Evolutionary conservation across 73 alveolate species (phyloP).

Genomic region (Uronychia binucleata): DNA sequence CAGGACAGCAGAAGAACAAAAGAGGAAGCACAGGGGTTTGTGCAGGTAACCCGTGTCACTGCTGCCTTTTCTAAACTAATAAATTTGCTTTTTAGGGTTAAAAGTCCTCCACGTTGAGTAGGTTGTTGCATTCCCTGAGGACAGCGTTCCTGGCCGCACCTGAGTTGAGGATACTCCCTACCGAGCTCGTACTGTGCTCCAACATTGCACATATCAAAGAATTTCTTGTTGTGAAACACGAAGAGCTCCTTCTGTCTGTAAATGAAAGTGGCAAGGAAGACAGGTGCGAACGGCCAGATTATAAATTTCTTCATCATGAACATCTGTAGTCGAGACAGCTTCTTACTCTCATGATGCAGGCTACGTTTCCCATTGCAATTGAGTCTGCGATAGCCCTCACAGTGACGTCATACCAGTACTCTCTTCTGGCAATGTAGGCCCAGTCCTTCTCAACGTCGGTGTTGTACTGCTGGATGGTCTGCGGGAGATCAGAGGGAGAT

Average conservation of each 20-base stretch:
- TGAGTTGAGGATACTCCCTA: too few relatives aligned
- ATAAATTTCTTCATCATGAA: constrained; percentile 62
- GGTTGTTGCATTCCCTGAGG: constrained; percentile 75
- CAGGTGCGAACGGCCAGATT: constrained; percentile 70
- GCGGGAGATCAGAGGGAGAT: neutral
- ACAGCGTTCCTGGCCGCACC: constrained; percentile 86
- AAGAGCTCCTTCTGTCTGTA: constrained; percentile 65
- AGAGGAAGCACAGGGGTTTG: neutral
- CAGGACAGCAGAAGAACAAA: neutral
- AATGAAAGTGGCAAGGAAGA: constrained; percentile 42
- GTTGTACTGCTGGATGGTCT: constrained; percentile 49
- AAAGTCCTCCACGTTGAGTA: constrained; percentile 84
- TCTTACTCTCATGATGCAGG: constrained; percentile 57
- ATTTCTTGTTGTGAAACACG: constrained; percentile 68
- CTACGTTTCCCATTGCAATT: constrained; percentile 62
- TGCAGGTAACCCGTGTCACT: neutral
- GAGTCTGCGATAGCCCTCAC: constrained; percentile 71
- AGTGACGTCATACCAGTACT: constrained; percentile 79
- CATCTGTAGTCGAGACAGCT: constrained; percentile 16
- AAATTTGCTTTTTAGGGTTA: neutral
- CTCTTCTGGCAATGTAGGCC: constrained; percentile 87
- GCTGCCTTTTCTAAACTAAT: neutral
- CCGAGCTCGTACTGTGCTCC: constrained; percentile 91
- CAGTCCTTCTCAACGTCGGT: constrained; percentile 90
- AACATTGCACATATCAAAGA: constrained; percentile 86